Evolutionary conservation across 441 rosid species (phyloP).

Genomic region (Kokia cookei): DNA sequence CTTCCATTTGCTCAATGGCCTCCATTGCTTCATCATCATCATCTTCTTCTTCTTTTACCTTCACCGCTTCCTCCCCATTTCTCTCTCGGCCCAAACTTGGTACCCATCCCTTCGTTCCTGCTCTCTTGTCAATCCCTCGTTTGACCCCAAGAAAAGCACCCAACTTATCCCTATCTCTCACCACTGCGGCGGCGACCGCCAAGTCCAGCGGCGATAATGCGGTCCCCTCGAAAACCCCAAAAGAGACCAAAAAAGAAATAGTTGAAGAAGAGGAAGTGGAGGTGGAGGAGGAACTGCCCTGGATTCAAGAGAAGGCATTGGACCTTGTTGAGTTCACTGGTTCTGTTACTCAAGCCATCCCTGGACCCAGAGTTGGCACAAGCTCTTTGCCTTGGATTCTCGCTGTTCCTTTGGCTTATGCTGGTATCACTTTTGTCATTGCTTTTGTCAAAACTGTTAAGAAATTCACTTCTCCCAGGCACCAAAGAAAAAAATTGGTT

Average conservation of each 20-base stretch:
- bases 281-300: slow-evolving; percentile 79
- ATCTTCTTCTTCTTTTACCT: slow-evolving; percentile 2
- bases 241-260: slow-evolving; percentile 19
- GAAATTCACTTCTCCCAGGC: slow-evolving; percentile 71
- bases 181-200: slow-evolving; percentile 23
- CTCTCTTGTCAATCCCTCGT: slow-evolving; percentile 16
- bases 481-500: slow-evolving; percentile 70
- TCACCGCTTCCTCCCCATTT: slow-evolving; percentile 5
- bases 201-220: slow-evolving; percentile 21
- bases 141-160: slow-evolving; percentile 10
- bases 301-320: slow-evolving; percentile 93
- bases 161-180: slow-evolving; percentile 3
- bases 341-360: slow-evolving; percentile 88
- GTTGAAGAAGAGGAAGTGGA: slow-evolving; percentile 36
- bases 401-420: slow-evolving; percentile 78
- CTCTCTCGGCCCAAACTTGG: slow-evolving; percentile 19
- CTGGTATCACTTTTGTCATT: slow-evolving; percentile 61
- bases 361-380: slow-evolving; percentile 89
- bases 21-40: slow-evolving; percentile 13
- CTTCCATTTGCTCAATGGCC: slow-evolving; percentile 7
- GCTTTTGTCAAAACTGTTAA: slow-evolving; percentile 75
- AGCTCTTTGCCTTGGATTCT: slow-evolving; percentile 94
- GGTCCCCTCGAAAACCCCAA: slow-evolving; percentile 1
- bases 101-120: slow-evolving; percentile 6
- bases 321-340: slow-evolving; percentile 95